Percentiles rank a stretch among this genome's conserved stretches.
Conservation (phyloP, 2,329 filamentous ascomycete species). For the Fonsecaea pugnacius region DNA sequence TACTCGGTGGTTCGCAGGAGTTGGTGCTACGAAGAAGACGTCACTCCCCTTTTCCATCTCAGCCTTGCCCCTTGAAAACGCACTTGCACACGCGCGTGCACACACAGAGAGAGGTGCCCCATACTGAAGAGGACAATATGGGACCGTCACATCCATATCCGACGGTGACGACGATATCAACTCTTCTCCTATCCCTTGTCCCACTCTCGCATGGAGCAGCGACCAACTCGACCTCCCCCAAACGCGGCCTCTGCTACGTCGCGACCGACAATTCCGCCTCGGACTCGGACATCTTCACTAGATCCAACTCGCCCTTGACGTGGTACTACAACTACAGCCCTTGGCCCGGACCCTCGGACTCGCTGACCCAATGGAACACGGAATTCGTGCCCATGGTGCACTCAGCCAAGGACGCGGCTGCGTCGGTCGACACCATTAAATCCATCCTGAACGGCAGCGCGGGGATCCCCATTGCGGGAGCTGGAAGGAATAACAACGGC, state of each 20-base stretch:
- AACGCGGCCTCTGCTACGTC: slow-evolving; percentile 75
- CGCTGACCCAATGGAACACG: slow-evolving; percentile 54
- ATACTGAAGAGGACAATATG: background rate
- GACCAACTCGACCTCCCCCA: slow-evolving; percentile 45
- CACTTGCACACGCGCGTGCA: background rate
- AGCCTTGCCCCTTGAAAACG: background rate
- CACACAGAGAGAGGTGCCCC: background rate
- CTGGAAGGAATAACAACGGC: background rate
- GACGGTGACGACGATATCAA: background rate
- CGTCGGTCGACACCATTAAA: slow-evolving; percentile 20
- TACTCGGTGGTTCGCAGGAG: background rate
- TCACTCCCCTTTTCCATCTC: background rate
- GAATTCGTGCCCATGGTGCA: slow-evolving; percentile 83
- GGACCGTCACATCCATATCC: background rate
- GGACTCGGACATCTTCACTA: slow-evolving; percentile 70
- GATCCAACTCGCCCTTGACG: slow-evolving; percentile 62
- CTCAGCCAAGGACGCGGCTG: slow-evolving; percentile 55
- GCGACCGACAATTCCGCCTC: slow-evolving; percentile 56
- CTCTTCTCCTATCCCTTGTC: background rate
- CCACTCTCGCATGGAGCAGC: background rate
- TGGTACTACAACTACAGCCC: slow-evolving; percentile 85
- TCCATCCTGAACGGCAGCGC: slow-evolving; percentile 14
- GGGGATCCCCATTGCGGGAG: background rate
- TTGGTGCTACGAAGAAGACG: background rate
- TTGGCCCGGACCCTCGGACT: slow-evolving; percentile 61